Percentiles rank a stretch among this genome's conserved stretches.
Conservation (phyloP, 257 asterid species). For the Craterostigma plantagineum region DNA sequence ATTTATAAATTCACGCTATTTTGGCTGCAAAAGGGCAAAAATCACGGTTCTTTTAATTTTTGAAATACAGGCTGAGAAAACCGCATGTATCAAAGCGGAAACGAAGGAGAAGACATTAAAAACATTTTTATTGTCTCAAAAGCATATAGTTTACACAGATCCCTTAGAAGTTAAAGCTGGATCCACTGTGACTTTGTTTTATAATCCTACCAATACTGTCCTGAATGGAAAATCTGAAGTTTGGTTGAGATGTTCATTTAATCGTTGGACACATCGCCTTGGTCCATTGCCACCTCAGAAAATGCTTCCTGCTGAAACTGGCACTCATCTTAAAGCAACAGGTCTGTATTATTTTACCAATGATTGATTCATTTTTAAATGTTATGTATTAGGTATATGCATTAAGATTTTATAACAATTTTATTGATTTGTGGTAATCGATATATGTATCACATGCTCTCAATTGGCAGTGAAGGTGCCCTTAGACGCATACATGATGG, state of each 20-base stretch:
- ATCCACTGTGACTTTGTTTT: conserved; percentile 52
- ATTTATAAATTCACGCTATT: too few relatives aligned
- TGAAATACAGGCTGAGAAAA: conserved; percentile 49
- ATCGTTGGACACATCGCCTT: conserved; percentile 83
- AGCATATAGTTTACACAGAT: conserved; percentile 78
- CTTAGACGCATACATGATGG: conserved; percentile 86
- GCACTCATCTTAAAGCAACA: conserved; percentile 58
- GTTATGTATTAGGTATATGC: conserved; percentile 2
- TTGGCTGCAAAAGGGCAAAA: too few relatives aligned
- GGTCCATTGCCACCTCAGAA: conserved; percentile 82
- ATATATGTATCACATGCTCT: conserved; percentile 7
- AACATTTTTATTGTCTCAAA: conserved; percentile 72
- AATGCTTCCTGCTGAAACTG: conserved; percentile 56
- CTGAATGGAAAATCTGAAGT: conserved; percentile 82
- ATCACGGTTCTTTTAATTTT: too few relatives aligned
- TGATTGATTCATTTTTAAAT: not conserved
- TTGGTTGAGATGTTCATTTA: conserved; percentile 95
- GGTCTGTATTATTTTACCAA: conserved; percentile 25
- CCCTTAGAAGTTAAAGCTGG: conserved; percentile 90
- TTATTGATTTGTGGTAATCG: conserved; percentile 6
- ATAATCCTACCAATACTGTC: conserved; percentile 78
- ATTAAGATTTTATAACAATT: conserved; percentile 3
- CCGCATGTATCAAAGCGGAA: conserved; percentile 51
- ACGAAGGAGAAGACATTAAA: conserved; percentile 61
- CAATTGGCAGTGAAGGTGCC: conserved; percentile 72